Evolutionary conservation across 306 rosid species (phyloP).

Genomic region (Biancaea sappan): DNA sequence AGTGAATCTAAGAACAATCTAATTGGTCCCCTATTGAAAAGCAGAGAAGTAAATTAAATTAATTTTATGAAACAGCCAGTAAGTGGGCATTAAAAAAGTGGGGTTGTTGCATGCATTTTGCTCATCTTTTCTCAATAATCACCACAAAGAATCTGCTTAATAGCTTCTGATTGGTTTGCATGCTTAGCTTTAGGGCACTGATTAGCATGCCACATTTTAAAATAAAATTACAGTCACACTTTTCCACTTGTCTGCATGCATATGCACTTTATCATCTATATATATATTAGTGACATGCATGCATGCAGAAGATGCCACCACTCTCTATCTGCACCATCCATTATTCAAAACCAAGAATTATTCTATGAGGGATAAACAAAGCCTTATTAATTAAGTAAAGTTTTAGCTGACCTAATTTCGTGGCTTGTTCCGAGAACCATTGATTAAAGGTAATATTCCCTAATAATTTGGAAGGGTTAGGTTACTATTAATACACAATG

Average conservation of each 20-base stretch:
- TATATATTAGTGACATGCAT: not conserved
- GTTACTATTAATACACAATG: not conserved
- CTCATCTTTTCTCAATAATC: not conserved
- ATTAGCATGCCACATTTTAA: not conserved
- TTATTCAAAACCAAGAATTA: not conserved
- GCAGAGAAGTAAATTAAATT: no score
- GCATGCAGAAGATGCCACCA: conserved; percentile 5
- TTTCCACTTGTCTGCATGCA: not conserved
- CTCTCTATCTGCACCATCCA: not conserved
- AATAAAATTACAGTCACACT: not conserved
- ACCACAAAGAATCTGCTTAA: not conserved
- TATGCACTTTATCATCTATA: no score
- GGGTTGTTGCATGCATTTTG: not conserved
- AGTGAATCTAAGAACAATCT: not conserved
- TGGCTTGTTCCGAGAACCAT: not conserved
- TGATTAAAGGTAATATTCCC: not conserved
- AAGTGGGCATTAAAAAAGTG: not conserved
- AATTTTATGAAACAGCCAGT: not conserved
- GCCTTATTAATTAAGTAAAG: not conserved
- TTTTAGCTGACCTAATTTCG: not conserved
- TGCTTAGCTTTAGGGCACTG: not conserved
- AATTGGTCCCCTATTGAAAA: not conserved
- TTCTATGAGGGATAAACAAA: not conserved
- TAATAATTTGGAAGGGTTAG: not conserved
- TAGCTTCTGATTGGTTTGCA: not conserved